Evolutionary conservation across 2,329 filamentous ascomycete species (phyloP).

Genomic region (Hirsutella thompsonii): DNA sequence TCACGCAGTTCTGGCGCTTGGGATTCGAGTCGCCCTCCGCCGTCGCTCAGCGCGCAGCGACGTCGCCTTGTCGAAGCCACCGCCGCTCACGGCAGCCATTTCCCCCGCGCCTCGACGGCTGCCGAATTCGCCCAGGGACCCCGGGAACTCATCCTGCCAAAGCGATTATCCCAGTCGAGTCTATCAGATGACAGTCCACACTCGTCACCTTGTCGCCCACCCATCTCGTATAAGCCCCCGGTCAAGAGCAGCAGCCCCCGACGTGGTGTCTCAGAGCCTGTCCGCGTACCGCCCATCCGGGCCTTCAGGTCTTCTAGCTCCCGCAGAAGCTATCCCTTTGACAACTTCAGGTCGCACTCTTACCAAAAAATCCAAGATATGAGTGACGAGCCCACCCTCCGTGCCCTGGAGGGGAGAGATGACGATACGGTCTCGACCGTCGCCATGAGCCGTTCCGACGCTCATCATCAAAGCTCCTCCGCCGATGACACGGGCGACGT

Average conservation of each 20-base stretch:
- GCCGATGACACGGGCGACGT: slow-evolving; percentile 44
- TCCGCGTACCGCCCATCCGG: slow-evolving; percentile 40
- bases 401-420: slow-evolving; percentile 33
- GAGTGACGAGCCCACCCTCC: slow-evolving; percentile 35
- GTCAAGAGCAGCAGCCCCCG: slow-evolving; percentile 17
- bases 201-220: slow-evolving; percentile 25
- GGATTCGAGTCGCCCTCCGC: slow-evolving; percentile 16
- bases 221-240: slow-evolving; percentile 36
- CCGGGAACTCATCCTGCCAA: slow-evolving; percentile 34
- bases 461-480: slow-evolving; percentile 18
- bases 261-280: slow-evolving; percentile 12
- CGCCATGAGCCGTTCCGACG: slow-evolving; percentile 4
- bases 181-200: slow-evolving; percentile 35
- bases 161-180: slow-evolving; percentile 23
- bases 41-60: slow-evolving; percentile 10
- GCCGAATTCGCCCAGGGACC: slow-evolving; percentile 21
- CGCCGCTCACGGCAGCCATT: slow-evolving; percentile 1
- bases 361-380: slow-evolving; percentile 32
- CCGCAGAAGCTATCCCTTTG: slow-evolving; percentile 38
- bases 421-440: slow-evolving; percentile 17
- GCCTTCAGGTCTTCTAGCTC: slow-evolving; percentile 43
- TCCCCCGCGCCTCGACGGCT: slow-evolving; percentile 7
- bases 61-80: slow-evolving; percentile 13
- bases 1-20: slow-evolving; percentile 20
- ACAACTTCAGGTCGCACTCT: slow-evolving; percentile 32